Percentiles rank a stretch among this genome's conserved stretches.
Conservation (phyloP, 495 filamentous ascomycete species). For the Trichoderma reesei region DNA sequence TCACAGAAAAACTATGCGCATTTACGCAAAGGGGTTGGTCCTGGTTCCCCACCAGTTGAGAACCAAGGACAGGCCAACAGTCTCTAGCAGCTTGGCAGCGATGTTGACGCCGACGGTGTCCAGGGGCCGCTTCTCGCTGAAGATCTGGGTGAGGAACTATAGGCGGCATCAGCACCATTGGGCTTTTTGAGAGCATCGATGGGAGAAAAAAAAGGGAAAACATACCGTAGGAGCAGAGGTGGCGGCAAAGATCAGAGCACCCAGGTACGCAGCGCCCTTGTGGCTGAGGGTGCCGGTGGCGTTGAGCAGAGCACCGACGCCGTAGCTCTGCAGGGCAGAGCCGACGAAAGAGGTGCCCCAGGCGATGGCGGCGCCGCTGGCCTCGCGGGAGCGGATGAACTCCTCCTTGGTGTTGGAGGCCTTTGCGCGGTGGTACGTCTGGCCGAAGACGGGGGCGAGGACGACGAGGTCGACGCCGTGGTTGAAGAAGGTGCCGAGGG, state of each 20-base stretch:
- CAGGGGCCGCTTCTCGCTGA: conserved; percentile 82
- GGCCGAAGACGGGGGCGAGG: conserved; percentile 82
- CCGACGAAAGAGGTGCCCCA: conserved; percentile 87
- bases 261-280: conserved; percentile 93
- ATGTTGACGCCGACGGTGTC: conserved; percentile 83
- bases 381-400: conserved; percentile 87
- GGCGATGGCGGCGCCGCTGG: conserved; percentile 73
- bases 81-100: conserved; percentile 79
- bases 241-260: conserved; percentile 82
- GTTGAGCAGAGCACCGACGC: conserved; percentile 90
- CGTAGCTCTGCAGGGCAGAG: conserved; percentile 85
- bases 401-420: conserved; percentile 90
- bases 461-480: conserved; percentile 58
- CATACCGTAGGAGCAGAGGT: conserved; percentile 79
- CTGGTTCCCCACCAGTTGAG: conserved; percentile 96
- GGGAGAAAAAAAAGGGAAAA: conserved; percentile 13
- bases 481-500: conserved; percentile 90
- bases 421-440: conserved; percentile 91
- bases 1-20: not conserved
- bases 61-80: conserved; percentile 82
- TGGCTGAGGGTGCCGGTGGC: conserved; percentile 88
- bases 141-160: conserved; percentile 75
- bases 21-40: conserved; percentile 69
- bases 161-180: not conserved
- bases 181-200: not conserved